Conservation (phyloP, 106 monocot species). For the Dactylorhiza incarnata region DNA sequence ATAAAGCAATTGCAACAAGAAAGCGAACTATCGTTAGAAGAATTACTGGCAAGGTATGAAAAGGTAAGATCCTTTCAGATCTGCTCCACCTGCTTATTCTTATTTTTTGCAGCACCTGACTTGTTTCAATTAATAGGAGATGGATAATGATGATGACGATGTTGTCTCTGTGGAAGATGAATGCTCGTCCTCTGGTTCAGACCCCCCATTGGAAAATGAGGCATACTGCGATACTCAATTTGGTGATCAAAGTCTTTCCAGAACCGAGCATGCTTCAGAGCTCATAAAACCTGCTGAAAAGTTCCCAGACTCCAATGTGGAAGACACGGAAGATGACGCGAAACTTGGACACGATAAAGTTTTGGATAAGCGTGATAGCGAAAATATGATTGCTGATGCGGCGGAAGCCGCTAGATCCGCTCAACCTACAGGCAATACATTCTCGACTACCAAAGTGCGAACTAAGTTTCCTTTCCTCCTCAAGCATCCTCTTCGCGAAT, state of each 20-base stretch:
- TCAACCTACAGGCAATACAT: conserved; percentile 98
- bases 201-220: conserved; percentile 24
- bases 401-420: conserved; percentile 98
- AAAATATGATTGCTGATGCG: conserved; percentile 90
- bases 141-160: conserved; percentile 20
- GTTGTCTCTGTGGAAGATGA: conserved; percentile 27
- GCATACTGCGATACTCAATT: conserved; percentile 9
- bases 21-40: conserved; percentile 78
- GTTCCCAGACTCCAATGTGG: neutral
- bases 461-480: conserved; percentile 97
- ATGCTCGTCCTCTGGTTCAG: conserved; percentile 37
- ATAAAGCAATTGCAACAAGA: conserved; percentile 78
- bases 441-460: conserved; percentile 91
- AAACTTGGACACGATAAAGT: conserved; percentile 8
- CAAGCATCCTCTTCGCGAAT: conserved; percentile 87
- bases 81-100: neutral
- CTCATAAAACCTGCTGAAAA: conserved; percentile 4
- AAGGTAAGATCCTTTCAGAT: conserved; percentile 47
- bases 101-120: neutral
- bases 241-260: conserved; percentile 8
- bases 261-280: conserved; percentile 6
- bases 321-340: conserved; percentile 15
- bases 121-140: conserved; percentile 43
- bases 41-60: conserved; percentile 81
- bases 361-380: conserved; percentile 41